Base-by-base conservation (phyloP, 23 red algal species). In the Chondrus crispus region DNA sequence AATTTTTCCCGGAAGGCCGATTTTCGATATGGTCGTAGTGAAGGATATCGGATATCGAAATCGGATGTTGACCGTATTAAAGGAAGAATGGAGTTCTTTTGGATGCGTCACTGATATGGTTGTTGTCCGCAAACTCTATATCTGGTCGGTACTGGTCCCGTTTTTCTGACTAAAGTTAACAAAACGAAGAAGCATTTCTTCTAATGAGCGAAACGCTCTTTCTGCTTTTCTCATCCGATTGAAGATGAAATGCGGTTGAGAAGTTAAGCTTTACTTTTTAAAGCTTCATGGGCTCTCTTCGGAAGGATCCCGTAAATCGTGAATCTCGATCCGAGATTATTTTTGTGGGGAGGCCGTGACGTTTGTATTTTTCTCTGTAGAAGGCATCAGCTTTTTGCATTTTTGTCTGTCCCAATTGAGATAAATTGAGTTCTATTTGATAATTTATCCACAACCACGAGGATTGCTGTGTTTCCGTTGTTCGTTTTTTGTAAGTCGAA, bases 41-140 rank as follows among this genome's bases (percentile, higher is more conserved):
- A 5, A 64, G 5, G 6, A 64, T 64, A 64, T 64, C 58, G 6
- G 58, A 8, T 5, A 16, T 19, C 26, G 58, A 9, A 32, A 64
- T 30, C 5, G 60, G 60, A 7, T 66, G 60, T n/a, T 66, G 60
- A 32, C 60, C 60, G 68, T 64, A 85, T 22, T 46, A 10, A 45
- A 85, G 41, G 55, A 85, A 68, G 29, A 86, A 86, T 26, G 62
- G 40, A 69, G 62, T 46, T 48, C 52, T 16, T 33, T 72, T 86
- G 2, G 82, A 69, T 33, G 57, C 55, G 2, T 71, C 60, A 71
- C 71, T 41, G 26, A 33, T 69, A 13, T 69, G 3, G 33, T 86
- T 86, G 3, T 46, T 72, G 12, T 86, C 68, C 2, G 62, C 32
- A 68, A 86, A 86, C 35, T 86, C 32, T 47, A 69, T 12, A 33